Base-by-base conservation (phyloP, 352 stramenopile genomes). In the Pythium chondricola region DNA sequence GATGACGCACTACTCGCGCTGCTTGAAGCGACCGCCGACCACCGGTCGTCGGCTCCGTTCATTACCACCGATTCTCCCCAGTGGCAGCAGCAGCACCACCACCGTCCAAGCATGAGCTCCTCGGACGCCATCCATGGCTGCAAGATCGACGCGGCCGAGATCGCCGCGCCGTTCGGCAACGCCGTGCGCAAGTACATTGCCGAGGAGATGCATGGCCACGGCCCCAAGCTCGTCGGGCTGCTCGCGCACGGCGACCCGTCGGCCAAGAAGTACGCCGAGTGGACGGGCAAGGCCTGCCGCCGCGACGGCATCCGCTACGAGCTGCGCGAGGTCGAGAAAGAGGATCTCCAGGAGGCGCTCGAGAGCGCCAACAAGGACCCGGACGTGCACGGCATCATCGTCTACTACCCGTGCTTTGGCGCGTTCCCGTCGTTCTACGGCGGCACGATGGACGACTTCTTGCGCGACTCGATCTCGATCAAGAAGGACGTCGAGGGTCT, bases 331-430 rank as follows among this genome's bases (percentile, higher is more conserved):
- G 79, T 98, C 33, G 74, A 95, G 66, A 92, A 95, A 38, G 88
- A 97, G 55, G 89, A 97, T 30, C 75, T 99, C 24, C 81, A 98
- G 49, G 73, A 79, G n/a, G 90, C 88, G 13, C 69, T 99, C 11
- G 75, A 96, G 43, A 79, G 93, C 49, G 91, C 90, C 47, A 98
- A 98, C 70, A 82, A 74, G 32, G 86, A 97, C 67, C 76, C 86
- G 16, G 76, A 93, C n/a, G 95, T 98, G 41, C 89, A 97, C 71
- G 93, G 96, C 31, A 98, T 98, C 55, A 95, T 99, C 46, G 88
- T 99, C 16, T 99, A 99, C 73, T 99, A 99, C 74, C 96, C 96
- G 40, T 98, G 97, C 71, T 99, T 98, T 58, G 96, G 95, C 33
- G 62, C 88, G 36, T 95, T 97, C 55, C 94, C 96, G 53, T 97